Evolutionary conservation across 495 filamentous ascomycete species (phyloP).

Genomic region (Hypoxylon lienhwacheense): DNA sequence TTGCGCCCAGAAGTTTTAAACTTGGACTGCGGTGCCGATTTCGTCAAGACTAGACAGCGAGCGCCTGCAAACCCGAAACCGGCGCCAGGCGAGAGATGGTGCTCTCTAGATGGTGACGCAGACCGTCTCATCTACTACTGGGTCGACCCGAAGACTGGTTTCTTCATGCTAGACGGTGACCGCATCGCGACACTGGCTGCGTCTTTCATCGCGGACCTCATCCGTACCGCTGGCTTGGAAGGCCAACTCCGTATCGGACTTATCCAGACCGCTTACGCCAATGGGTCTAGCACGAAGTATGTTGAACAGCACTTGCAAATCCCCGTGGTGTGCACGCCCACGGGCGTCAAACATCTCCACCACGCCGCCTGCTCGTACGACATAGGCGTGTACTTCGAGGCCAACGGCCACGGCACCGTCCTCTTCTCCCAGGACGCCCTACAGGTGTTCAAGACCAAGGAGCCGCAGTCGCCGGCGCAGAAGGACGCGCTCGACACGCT

Average conservation of each 20-base stretch:
- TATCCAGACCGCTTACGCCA: slow-evolving; percentile 96
- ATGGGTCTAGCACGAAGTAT: slow-evolving; percentile 92
- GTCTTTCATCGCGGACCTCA: slow-evolving; percentile 88
- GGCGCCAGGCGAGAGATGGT: slow-evolving; percentile 73
- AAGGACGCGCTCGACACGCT: slow-evolving; percentile 81
- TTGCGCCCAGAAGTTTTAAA: slow-evolving; percentile 86
- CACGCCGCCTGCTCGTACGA: slow-evolving; percentile 90
- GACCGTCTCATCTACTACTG: slow-evolving; percentile 97
- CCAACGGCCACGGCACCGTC: slow-evolving; percentile 96
- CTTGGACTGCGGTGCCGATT: slow-evolving; percentile 92
- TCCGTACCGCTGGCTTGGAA: slow-evolving; percentile 73
- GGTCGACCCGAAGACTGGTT: slow-evolving; percentile 73
- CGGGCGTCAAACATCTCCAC: slow-evolving; percentile 96
- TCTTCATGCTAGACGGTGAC: slow-evolving; percentile 92
- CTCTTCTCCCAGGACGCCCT: slow-evolving; percentile 85
- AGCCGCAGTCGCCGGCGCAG: slow-evolving; percentile 90
- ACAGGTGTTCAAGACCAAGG: slow-evolving; percentile 69
- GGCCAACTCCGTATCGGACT: slow-evolving; percentile 85
- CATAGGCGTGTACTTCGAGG: slow-evolving; percentile 97
- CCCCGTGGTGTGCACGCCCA: slow-evolving; percentile 88
- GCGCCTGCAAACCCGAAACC: slow-evolving; percentile 83
- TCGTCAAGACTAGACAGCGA: slow-evolving; percentile 93
- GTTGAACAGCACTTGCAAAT: slow-evolving; percentile 85
- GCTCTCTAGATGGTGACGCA: slow-evolving; percentile 92
- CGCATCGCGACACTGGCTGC: slow-evolving; percentile 94